Evolutionary conservation across 2,329 filamentous ascomycete genomes (phyloP), one percentile per base, ranked within the genome.

Genomic region (Nemania sp.): DNA sequence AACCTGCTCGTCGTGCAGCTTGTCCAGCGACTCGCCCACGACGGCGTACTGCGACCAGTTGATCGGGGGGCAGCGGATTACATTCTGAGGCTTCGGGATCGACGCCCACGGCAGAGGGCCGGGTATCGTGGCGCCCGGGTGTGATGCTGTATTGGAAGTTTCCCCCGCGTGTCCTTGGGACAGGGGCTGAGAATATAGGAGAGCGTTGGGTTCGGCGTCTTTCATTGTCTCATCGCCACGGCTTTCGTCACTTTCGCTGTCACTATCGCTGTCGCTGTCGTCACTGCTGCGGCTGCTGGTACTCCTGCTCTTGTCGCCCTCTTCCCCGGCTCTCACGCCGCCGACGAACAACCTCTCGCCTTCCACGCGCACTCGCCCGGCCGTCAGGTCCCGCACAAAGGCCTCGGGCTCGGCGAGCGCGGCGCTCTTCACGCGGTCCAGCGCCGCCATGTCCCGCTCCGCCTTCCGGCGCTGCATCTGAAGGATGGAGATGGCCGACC

Each of bases 31-130:
- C 61, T 91, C 89, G 50, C 92, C 93, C 2, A 95, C 87, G n/a
- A 97, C 83, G 68, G 91, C 91, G 75, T 98, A 98, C 72, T 97
- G 93, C 12, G 88, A 86, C 94, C 94, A 98, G 78, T 97, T 97
- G 71, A 98, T 88, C 9, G 91, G 90, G 9, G 94, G 94, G 77
- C 89, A 92, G 42, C 93, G 87, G 25, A 96, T 88, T 0, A 98
- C 80, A 67, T 90, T 90, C 74, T 97, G 94, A 6, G 90, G 87
- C 13, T 83, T 83, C 0, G 93, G 93, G 13, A 97, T 83, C 17
- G 78, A 78, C 2, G 84, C 79, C 79, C 92, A 92, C 2, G 52
- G 57, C 2, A 78, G 71, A 60, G 65, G 61, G 9, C 37, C 55
- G 5, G 52, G 10, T 4, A 2, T 39, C 29, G 40, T 20, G n/a